Conservation (phyloP, 129 eudicot genomes). For the Escallonia rubra region DNA sequence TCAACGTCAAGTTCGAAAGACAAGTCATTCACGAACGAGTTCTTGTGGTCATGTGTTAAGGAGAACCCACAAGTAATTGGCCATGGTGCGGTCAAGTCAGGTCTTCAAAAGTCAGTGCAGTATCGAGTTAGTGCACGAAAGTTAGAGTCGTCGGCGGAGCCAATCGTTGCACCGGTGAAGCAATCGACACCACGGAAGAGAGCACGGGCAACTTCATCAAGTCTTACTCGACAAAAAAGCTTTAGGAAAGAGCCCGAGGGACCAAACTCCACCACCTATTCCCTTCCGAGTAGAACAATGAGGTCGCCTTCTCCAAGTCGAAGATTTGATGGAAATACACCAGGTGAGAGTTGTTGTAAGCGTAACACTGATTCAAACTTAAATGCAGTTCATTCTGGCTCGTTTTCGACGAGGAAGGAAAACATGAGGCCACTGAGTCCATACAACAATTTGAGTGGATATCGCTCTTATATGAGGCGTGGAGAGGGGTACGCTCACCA, state of each 20-base stretch:
- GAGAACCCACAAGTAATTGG: conserved; percentile 46
- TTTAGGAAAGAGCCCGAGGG: conserved; percentile 36
- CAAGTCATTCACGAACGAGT: conserved; percentile 51
- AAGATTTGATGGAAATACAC: conserved; percentile 32
- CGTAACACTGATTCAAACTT: neutral
- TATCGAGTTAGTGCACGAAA: neutral
- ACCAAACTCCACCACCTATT: neutral
- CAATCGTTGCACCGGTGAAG: conserved; percentile 10
- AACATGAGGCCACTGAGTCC: conserved; percentile 34
- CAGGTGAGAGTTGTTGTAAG: conserved; percentile 16
- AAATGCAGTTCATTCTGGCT: neutral
- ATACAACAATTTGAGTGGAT: conserved; percentile 14
- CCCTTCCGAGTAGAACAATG: conserved; percentile 21
- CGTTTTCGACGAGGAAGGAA: conserved; percentile 11
- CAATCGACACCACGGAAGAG: conserved; percentile 39
- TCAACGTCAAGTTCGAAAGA: conserved; percentile 30
- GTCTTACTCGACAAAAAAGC: conserved; percentile 49
- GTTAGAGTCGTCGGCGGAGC: neutral
- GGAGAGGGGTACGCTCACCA: conserved; percentile 19
- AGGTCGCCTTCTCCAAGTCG: conserved; percentile 62
- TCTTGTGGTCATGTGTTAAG: conserved; percentile 40
- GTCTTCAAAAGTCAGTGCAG: neutral
- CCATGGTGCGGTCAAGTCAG: conserved; percentile 9
- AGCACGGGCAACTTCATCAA: conserved; percentile 45
- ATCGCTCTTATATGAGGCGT: conserved; percentile 19